phyloP scores from a whole-genome alignment of 2,329 filamentous ascomycete genomes.

The Botrytis squamosa region DNA sequence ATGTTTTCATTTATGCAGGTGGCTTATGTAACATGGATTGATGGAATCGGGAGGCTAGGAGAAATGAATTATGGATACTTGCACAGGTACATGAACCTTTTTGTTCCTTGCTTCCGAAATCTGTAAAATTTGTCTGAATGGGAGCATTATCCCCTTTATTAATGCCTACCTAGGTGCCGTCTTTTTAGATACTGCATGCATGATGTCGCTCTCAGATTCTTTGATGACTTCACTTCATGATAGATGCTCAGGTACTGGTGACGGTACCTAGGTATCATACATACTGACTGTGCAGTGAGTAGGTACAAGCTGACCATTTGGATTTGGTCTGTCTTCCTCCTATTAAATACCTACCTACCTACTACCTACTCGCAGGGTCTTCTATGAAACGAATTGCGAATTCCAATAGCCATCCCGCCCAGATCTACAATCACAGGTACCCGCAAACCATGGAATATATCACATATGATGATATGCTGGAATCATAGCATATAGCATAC shows the following conservation, averaged over 20 bases:
- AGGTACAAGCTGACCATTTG: background rate
- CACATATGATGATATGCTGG: background rate
- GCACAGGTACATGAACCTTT: background rate
- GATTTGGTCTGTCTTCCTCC: background rate
- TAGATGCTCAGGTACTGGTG: too few relatives aligned
- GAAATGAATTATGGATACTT: constrained; percentile 12
- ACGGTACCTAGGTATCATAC: background rate
- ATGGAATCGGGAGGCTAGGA: background rate
- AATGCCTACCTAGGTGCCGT: background rate
- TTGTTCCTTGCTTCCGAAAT: background rate
- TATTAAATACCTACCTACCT: background rate
- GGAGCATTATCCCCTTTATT: background rate
- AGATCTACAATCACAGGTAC: background rate
- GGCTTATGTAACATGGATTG: background rate
- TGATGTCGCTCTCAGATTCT: background rate
- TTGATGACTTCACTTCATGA: background rate
- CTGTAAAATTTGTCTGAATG: background rate
- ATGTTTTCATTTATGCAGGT: background rate
- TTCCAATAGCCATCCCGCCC: background rate
- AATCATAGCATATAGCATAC: background rate
- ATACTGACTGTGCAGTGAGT: background rate
- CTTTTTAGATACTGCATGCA: background rate
- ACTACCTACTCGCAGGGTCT: background rate
- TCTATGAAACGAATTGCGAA: background rate
- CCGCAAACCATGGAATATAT: background rate